A percentile compares a stretch with the other conserved stretches of the same genome.
Evolutionary conservation across 805 yeast species (phyloP).

Genomic region (Isabelozyma pseudorhagii): DNA sequence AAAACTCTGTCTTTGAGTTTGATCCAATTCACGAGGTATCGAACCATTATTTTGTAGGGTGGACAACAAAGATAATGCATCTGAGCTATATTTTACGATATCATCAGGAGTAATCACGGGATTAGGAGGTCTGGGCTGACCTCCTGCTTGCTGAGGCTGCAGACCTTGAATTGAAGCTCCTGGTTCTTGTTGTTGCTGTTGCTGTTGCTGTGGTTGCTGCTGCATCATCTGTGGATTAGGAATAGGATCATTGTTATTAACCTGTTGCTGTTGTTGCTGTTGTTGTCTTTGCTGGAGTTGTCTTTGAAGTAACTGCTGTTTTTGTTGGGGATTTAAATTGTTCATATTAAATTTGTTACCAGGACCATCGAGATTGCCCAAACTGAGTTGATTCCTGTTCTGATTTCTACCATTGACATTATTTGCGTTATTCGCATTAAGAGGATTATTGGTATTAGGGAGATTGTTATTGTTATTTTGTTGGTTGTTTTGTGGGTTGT

Average conservation of each 20-base stretch:
- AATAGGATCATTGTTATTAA: slow-evolving; percentile 22
- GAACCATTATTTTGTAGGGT: slow-evolving; percentile 35
- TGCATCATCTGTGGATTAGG: slow-evolving; percentile 17
- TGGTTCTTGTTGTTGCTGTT: slow-evolving; percentile 15
- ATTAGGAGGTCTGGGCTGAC: slow-evolving; percentile 23
- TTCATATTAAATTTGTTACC: slow-evolving; percentile 15
- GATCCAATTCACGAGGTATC: slow-evolving; percentile 32
- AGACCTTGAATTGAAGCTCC: slow-evolving; percentile 24
- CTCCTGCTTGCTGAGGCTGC: slow-evolving; percentile 20
- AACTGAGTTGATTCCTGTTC: slow-evolving; percentile 3
- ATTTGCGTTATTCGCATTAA: not conserved
- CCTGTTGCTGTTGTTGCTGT: slow-evolving; percentile 19
- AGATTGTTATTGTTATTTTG: slow-evolving; percentile 2
- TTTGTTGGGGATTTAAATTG: slow-evolving; percentile 32
- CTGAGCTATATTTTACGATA: slow-evolving; percentile 33
- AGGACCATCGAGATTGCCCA: not conserved
- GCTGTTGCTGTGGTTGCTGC: slow-evolving; percentile 19
- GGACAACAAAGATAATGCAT: slow-evolving; percentile 36
- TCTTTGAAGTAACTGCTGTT: slow-evolving; percentile 34
- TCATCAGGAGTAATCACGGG: slow-evolving; percentile 36
- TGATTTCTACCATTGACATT: not conserved
- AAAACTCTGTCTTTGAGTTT: slow-evolving; percentile 34
- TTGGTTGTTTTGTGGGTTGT: slow-evolving; percentile 9
- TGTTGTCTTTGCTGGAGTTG: slow-evolving; percentile 31
- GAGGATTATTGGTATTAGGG: not conserved